Evolutionary conservation across 2,329 filamentous ascomycete genomes (phyloP).

Genomic region (Lithohypha guttulata): DNA sequence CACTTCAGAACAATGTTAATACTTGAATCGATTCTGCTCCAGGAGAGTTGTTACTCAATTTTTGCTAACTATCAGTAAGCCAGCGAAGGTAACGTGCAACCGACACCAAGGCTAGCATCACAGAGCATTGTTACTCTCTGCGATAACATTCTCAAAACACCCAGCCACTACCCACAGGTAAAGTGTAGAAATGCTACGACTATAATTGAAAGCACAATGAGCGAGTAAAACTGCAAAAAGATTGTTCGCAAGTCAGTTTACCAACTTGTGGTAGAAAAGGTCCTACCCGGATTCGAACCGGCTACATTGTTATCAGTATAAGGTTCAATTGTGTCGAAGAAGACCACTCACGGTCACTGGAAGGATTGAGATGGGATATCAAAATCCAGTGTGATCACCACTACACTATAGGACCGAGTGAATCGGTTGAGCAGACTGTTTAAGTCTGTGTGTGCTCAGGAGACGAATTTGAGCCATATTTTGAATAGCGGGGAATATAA

Average conservation of each 20-base stretch:
- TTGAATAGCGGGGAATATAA: not conserved
- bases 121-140: no score
- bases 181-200: no score
- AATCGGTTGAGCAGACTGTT: not conserved
- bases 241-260: not conserved
- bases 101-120: no score
- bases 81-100: no score
- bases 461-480: no score
- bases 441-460: not conserved
- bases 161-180: no score
- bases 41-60: no score
- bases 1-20: no score
- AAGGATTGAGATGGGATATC: not conserved
- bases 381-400: slow-evolving; percentile 7
- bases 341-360: not conserved
- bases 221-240: not conserved
- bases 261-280: not conserved
- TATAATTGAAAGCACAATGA: not conserved
- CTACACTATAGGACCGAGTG: slow-evolving; percentile 7
- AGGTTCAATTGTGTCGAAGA: not conserved
- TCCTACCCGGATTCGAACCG: slow-evolving; percentile 10
- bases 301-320: slow-evolving; percentile 1
- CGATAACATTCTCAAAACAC: no score
- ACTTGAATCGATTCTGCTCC: no score
- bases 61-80: no score